phyloP scores from a whole-genome alignment of 2,329 filamentous ascomycete genomes.

The Exophiala sp. region DNA sequence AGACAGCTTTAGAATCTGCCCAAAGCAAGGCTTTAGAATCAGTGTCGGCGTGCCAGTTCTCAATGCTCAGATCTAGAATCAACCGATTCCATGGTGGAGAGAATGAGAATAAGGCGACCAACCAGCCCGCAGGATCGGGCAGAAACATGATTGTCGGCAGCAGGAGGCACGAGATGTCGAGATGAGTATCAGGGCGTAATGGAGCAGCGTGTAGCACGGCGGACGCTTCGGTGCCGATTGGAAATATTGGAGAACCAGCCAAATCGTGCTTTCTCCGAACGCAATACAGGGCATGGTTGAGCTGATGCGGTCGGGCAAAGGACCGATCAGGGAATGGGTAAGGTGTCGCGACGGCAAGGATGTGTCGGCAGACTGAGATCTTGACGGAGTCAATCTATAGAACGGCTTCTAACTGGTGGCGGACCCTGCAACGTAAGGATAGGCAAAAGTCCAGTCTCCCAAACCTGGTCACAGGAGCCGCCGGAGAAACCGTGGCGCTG shows the following conservation, averaged over 20 bases:
- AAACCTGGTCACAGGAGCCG: background rate
- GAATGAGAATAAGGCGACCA: background rate
- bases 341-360: background rate
- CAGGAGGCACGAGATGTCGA: background rate
- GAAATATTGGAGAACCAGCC: background rate
- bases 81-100: background rate
- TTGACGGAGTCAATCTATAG: background rate
- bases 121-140: background rate
- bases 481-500: slow-evolving; percentile 7
- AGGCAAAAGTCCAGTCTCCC: background rate
- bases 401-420: background rate
- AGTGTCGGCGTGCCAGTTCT: background rate
- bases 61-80: background rate
- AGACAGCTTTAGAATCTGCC: background rate
- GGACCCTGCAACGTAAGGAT: too few relatives aligned
- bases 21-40: background rate
- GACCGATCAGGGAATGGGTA: background rate
- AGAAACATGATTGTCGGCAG: background rate
- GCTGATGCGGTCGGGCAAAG: background rate
- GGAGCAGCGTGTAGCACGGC: background rate
- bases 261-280: too few relatives aligned
- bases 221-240: background rate
- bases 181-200: background rate
- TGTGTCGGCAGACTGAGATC: background rate
- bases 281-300: too few relatives aligned